A percentile compares a stretch with the other conserved stretches of the same genome.
Evolutionary conservation across 2,329 filamentous ascomycete genomes (phyloP).

Genomic region (Metarhizium sp.): DNA sequence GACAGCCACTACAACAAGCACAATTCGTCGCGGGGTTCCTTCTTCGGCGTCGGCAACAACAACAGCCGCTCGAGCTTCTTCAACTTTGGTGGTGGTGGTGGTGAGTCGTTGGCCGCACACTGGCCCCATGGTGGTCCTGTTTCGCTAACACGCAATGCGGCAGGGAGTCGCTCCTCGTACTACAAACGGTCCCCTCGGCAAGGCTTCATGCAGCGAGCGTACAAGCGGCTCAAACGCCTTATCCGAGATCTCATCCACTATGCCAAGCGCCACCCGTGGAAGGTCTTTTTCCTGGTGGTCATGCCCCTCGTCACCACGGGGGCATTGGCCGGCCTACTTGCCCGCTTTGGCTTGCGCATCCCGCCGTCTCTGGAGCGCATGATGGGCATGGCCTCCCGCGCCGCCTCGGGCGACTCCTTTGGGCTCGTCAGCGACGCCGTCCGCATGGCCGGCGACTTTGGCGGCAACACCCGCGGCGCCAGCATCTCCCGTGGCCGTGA

Average conservation of each 20-base stretch:
- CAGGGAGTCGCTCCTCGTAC: conserved; percentile 46
- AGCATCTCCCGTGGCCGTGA: conserved; percentile 25
- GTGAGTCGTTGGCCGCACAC: not conserved
- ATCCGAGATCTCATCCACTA: conserved; percentile 74
- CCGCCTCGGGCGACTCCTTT: conserved; percentile 35
- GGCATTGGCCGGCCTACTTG: conserved; percentile 66
- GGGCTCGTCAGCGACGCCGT: conserved; percentile 47
- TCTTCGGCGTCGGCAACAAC: conserved; percentile 37
- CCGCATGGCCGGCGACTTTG: conserved; percentile 36
- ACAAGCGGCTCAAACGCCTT: conserved; percentile 68
- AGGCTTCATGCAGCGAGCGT: conserved; percentile 65
- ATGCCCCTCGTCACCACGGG: conserved; percentile 83
- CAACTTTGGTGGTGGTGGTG: conserved; percentile 20
- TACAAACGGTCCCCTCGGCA: conserved; percentile 76
- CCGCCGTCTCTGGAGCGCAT: conserved; percentile 54
- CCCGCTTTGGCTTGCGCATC: conserved; percentile 69
- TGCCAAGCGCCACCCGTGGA: conserved; percentile 73
- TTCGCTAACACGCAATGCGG: not conserved
- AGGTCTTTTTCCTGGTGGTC: conserved; percentile 79
- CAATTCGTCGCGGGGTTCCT: conserved; percentile 33
- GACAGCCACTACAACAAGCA: conserved; percentile 27
- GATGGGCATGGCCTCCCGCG: conserved; percentile 43
- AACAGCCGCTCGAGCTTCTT: conserved; percentile 37
- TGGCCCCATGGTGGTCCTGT: conserved; percentile 1
- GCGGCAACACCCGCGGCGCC: conserved; percentile 8